phyloP scores from a whole-genome alignment of 106 monocot species.

The Iris macrosiphon region DNA sequence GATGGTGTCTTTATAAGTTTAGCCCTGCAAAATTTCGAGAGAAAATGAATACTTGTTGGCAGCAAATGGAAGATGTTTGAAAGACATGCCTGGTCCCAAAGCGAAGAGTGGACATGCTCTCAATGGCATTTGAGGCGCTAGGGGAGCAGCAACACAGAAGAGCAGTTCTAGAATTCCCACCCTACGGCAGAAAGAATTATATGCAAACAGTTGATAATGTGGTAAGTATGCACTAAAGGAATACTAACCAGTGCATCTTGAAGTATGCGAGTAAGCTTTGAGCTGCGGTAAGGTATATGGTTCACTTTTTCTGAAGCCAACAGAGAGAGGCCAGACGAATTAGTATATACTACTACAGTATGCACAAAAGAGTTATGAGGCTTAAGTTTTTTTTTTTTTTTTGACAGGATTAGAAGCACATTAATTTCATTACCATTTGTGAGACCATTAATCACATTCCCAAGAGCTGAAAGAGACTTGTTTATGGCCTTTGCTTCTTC shows the following conservation, averaged over 20 bases:
- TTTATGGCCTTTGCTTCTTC: constrained; percentile 90
- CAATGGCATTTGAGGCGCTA: constrained; percentile 55
- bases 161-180: constrained; percentile 69
- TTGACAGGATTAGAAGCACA: no score
- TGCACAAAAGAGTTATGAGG: no score
- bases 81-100: constrained; percentile 76
- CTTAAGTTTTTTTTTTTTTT: no score
- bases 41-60: neutral
- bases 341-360: neutral
- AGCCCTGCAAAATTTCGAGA: constrained; percentile 36
- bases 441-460: constrained; percentile 84
- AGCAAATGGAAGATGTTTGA: neutral
- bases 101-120: constrained; percentile 77
- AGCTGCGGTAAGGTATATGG: constrained; percentile 82
- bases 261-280: constrained; percentile 82
- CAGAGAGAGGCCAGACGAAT: neutral
- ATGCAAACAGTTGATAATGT: neutral
- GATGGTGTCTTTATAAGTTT: constrained; percentile 64
- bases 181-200: constrained; percentile 27
- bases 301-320: constrained; percentile 40
- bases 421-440: constrained; percentile 52
- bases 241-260: constrained; percentile 74
- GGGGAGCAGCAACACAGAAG: constrained; percentile 87
- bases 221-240: neutral
- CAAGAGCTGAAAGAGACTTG: constrained; percentile 83